phyloP scores from a whole-genome alignment of 805 yeast genomes.

The Yarrowia sp. region DNA sequence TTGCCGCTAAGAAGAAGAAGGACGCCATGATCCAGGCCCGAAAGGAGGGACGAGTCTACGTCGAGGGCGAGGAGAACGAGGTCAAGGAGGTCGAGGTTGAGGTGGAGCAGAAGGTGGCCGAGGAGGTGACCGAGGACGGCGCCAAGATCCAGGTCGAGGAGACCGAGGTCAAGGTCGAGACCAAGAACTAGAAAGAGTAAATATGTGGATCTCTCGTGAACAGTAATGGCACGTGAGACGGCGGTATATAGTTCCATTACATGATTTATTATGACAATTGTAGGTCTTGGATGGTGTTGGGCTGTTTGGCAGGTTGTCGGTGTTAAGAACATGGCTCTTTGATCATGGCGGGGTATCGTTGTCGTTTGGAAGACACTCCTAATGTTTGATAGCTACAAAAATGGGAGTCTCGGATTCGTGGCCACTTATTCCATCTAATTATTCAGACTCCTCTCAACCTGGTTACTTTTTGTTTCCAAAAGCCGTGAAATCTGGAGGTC shows the following conservation, averaged over 20 bases:
- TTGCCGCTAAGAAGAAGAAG: slow-evolving; percentile 8
- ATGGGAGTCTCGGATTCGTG: too few species aligned
- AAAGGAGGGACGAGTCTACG: slow-evolving; percentile 23
- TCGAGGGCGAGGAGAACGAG: slow-evolving; percentile 19
- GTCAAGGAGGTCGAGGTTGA: not conserved
- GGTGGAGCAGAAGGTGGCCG: not conserved
- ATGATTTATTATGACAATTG: slow-evolving; percentile 11
- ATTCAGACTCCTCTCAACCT: too few species aligned
- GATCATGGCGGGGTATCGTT: too few species aligned
- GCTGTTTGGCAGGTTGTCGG: too few species aligned
- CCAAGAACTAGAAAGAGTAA: slow-evolving; percentile 16
- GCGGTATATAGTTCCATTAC: slow-evolving; percentile 27
- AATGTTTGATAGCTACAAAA: too few species aligned
- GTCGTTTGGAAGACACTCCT: too few species aligned
- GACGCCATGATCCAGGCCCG: slow-evolving; percentile 19
- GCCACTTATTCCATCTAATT: too few species aligned
- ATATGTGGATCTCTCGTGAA: slow-evolving; percentile 22
- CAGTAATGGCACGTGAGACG: slow-evolving; percentile 27
- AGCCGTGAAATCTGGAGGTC: too few species aligned
- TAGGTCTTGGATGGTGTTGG: too few species aligned
- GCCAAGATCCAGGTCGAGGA: slow-evolving; percentile 6
- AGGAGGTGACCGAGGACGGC: not conserved
- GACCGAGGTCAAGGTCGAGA: slow-evolving; percentile 13
- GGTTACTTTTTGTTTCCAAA: too few species aligned
- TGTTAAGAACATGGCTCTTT: too few species aligned